Evolutionary conservation across 306 rosid species (phyloP).

Genomic region (Malus sieversii): DNA sequence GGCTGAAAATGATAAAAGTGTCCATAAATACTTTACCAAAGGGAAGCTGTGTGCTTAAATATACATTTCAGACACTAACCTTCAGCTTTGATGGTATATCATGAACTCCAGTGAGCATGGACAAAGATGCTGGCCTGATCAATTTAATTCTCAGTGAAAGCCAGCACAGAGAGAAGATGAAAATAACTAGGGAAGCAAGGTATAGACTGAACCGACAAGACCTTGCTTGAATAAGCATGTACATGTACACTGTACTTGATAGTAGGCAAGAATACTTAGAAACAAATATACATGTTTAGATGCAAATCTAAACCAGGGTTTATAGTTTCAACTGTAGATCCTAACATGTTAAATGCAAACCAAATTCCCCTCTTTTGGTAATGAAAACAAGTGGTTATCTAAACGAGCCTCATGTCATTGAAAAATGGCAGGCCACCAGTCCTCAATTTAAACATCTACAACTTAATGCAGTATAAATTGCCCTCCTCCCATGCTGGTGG

Average conservation of each 20-base stretch:
- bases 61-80: constrained; percentile 50
- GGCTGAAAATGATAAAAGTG: constrained; percentile 32
- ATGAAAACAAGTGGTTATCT: neutral
- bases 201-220: neutral
- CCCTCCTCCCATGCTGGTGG: neutral
- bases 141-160: constrained; percentile 33
- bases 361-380: neutral
- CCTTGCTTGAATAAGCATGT: neutral
- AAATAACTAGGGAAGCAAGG: neutral
- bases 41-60: neutral
- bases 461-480: constrained; percentile 2
- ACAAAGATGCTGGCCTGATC: constrained; percentile 53
- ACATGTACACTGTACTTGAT: neutral
- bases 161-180: neutral
- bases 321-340: neutral
- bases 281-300: neutral
- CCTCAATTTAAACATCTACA: neutral
- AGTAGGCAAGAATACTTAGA: neutral
- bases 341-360: constrained; percentile 7
- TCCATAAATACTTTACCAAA: constrained; percentile 26
- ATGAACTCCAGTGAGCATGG: constrained; percentile 37
- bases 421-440: neutral
- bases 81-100: constrained; percentile 37
- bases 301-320: neutral
- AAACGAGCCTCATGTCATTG: neutral